Base-by-base conservation (phyloP, 345 rosid species). In the Ceriops zippeliana region DNA sequence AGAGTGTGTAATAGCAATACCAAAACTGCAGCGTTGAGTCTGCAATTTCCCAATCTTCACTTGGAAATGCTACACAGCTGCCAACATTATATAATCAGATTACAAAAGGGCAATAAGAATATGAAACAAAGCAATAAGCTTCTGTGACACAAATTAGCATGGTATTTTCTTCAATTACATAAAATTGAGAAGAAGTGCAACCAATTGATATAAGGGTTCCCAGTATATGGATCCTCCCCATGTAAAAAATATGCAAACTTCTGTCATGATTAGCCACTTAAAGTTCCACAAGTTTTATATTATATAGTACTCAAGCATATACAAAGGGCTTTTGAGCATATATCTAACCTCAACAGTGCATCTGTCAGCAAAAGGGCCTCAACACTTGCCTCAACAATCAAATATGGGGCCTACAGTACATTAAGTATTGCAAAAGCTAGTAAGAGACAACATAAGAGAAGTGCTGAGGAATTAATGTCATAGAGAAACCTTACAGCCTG, bases 1-100 rank as follows among this genome's bases (percentile, higher is more conserved):
- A 0, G 5, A 13, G 5, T 13, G 49, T 42, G 17, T 69, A 54
- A 65, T 21, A 47, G 37, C 46, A 69, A 37, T 90, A 89, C 98
- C 98, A 93, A 81, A 93, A 91, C 71, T 89, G 98, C 84, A 93
- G 83, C 76, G 98, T 93, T 62, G 98, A 93, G 83, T 91, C 98
- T 21, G 98, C 97, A 80, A 90, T 93, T 80, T 89, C 93, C 97
- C 98, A 93, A 69, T 89, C 92, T 68, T 90, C 98, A 80, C 88
- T 83, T 77, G 98, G 95, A 86, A 85, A 93, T 74, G 92, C 79
- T 73, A 89, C 88, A 76, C 98, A 93, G 65, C 98, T 93, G 86
- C 70, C 65, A 76, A 60, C 17, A 75, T 52, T 70, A 62, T 22
- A 74, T 56, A 22, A 13, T 42, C 17, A 42, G 49, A 42, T 42